Base-by-base conservation (phyloP, 2,329 filamentous ascomycete species). In the Arthrobotrys conoides region DNA sequence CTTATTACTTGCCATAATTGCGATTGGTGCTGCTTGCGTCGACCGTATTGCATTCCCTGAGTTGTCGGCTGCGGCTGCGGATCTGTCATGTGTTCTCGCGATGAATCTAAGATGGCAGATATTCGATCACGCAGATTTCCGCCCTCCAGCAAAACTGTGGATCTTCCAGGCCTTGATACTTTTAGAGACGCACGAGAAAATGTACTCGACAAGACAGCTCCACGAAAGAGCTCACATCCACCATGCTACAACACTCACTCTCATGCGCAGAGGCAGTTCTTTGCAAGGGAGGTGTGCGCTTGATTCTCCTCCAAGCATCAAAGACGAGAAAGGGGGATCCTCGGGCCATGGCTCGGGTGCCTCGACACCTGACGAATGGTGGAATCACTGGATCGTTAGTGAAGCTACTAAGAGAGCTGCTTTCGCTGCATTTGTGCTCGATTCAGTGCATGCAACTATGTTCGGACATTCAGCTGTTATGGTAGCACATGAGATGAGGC, bases 181-280 rank as follows among this genome's bases (percentile, higher is more conserved):
- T 4, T 87, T 98, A 12, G 96, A 99, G 84, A 86, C 97, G 0
- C 98, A 97, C 82, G 96, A 99, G 86, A 99, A 99, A 87, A 96
- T 97, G 92, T 98, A 95, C 84, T 96, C 94, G 46, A 97, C 95
- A 0, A 89, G 94, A 80, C 91, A 93, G 75, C 87, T 98, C 36
- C 96, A 99, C 84, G 96, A 99, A 85, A 89, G 96, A 81, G 95
- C 95, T 0, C 95, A 98, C 82, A 97, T 98, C 55, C 95, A 98
- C 83, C 96, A 99, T 83, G 95, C 95, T 14, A 97, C 95, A 0
- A 97, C 94, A 0, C 90, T 99, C 80, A 97, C 94, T 0, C 86
- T 98, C 76, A 98, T 99, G 95, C 91, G 96, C 41, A 90, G 96
- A 82, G 96, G 96, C 4, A 92, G 94, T 82, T 97, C 94, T 1